These are phyloP conservation scores for Brassica cretica DNA, from an alignment of 345 rosid species.

Conservation along the genomic window DNA sequence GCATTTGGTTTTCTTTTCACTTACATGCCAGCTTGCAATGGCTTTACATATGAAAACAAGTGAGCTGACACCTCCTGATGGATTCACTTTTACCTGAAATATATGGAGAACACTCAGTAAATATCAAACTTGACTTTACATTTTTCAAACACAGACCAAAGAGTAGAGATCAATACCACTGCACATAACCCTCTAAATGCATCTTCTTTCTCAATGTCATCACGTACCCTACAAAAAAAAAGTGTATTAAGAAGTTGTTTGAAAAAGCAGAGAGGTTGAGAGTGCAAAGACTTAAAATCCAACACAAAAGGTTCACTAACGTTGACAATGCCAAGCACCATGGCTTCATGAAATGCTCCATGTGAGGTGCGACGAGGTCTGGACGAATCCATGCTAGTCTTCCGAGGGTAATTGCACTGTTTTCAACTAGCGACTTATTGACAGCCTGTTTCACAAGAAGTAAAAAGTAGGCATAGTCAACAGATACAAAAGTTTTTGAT, in stretches of 20 bases:
- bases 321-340: constrained; percentile 91
- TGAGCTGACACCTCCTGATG: constrained; percentile 86
- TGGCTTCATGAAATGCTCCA: constrained; percentile 97
- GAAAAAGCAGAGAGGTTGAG: not conserved
- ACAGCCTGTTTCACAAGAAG: constrained; percentile 57
- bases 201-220: constrained; percentile 97
- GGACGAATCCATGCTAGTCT: constrained; percentile 99
- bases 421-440: constrained; percentile 83
- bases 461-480: not conserved
- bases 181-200: constrained; percentile 98
- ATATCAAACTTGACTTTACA: constrained; percentile 8
- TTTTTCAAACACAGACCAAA: constrained; percentile 11
- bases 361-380: constrained; percentile 90
- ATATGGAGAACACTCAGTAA: constrained; percentile 5
- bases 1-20: constrained; percentile 24
- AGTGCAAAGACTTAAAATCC: not conserved
- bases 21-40: constrained; percentile 97
- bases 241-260: constrained; percentile 15
- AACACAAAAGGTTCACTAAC: constrained; percentile 48
- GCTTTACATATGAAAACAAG: constrained; percentile 86
- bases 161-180: constrained; percentile 51
- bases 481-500: constrained; percentile 10
- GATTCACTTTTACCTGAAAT: constrained; percentile 82
- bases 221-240: constrained; percentile 71
- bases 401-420: constrained; percentile 97